Conservation (phyloP, 2,329 filamentous ascomycete species). For the Exophiala oligosperma region DNA sequence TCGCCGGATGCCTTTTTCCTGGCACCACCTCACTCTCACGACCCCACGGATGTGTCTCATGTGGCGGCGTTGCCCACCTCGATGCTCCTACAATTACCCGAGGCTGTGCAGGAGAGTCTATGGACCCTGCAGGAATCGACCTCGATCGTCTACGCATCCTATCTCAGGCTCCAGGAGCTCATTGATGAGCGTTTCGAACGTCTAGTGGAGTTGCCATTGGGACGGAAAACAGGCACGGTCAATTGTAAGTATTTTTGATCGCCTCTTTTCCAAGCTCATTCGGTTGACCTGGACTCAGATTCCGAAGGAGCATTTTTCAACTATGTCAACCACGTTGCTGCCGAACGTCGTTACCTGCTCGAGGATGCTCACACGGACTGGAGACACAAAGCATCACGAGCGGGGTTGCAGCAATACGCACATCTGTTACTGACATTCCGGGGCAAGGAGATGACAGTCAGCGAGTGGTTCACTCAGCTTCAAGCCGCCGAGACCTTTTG, state of each 20-base stretch:
- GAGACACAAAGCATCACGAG: conserved; percentile 25
- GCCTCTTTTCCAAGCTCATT: conserved; percentile 1
- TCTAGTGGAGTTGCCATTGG: conserved; percentile 15
- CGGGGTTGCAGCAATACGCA: conserved; percentile 14
- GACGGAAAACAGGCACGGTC: not conserved
- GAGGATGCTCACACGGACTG: conserved; percentile 26
- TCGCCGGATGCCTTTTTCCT: conserved; percentile 21
- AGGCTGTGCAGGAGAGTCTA: conserved; percentile 21
- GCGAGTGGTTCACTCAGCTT: conserved; percentile 20
- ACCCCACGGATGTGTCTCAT: conserved; percentile 22
- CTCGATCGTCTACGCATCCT: conserved; percentile 27
- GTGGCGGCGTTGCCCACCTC: conserved; percentile 22
- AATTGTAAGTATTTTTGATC: conserved; percentile 15
- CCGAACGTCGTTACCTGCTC: conserved; percentile 23
- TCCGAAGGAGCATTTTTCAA: conserved; percentile 27
- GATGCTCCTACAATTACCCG: conserved; percentile 23
- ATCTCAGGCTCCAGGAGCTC: conserved; percentile 20
- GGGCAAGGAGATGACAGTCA: conserved; percentile 20
- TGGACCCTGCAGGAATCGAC: conserved; percentile 26
- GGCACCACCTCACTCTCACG: conserved; percentile 23
- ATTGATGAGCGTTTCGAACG: conserved; percentile 25
- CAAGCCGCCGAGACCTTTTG: conserved; percentile 18
- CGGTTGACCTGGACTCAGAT: conserved; percentile 5
- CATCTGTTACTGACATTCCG: conserved; percentile 18
- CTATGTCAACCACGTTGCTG: conserved; percentile 24